These are phyloP conservation scores for Xylariaceae sp. DNA, from an alignment of 2,329 filamentous ascomycete species.

Conservation along the genomic window DNA sequence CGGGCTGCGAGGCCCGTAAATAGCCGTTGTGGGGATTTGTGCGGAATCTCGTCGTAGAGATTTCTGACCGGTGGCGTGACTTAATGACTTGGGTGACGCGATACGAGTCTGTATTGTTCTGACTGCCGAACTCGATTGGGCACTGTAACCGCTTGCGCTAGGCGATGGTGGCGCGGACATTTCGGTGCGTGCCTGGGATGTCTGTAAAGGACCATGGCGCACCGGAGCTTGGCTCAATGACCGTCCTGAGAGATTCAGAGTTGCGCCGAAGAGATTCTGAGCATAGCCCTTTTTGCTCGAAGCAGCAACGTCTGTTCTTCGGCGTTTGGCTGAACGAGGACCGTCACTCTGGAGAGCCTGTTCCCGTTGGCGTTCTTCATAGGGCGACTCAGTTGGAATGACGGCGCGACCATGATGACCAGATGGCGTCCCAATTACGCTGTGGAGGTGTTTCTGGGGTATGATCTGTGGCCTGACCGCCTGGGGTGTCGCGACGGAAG, in stretches of 20 bases:
- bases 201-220: slow-evolving; percentile 20
- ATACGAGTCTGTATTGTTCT: neutral
- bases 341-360: slow-evolving; percentile 23
- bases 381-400: slow-evolving; percentile 57
- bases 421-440: slow-evolving; percentile 59
- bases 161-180: slow-evolving; percentile 12
- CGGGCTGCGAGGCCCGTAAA: neutral
- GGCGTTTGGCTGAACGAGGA: slow-evolving; percentile 37
- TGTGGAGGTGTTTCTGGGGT: slow-evolving; percentile 44
- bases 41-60: neutral
- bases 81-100: neutral
- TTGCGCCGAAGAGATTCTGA: slow-evolving; percentile 45
- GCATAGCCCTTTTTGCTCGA: slow-evolving; percentile 46
- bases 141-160: slow-evolving; percentile 9
- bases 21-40: neutral
- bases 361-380: slow-evolving; percentile 50
- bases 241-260: slow-evolving; percentile 39
- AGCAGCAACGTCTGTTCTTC: slow-evolving; percentile 34
- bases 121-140: slow-evolving; percentile 1
- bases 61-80: neutral
- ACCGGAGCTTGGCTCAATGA: slow-evolving; percentile 32
- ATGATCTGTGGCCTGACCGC: slow-evolving; percentile 32
- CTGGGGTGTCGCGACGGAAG: slow-evolving; percentile 25
- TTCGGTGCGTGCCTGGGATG: slow-evolving; percentile 9
- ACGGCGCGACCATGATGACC: slow-evolving; percentile 57